Evolutionary conservation across 306 rosid species (phyloP), one percentile per base, ranked within the genome.

Genomic region (Begonia fuchsioides): DNA sequence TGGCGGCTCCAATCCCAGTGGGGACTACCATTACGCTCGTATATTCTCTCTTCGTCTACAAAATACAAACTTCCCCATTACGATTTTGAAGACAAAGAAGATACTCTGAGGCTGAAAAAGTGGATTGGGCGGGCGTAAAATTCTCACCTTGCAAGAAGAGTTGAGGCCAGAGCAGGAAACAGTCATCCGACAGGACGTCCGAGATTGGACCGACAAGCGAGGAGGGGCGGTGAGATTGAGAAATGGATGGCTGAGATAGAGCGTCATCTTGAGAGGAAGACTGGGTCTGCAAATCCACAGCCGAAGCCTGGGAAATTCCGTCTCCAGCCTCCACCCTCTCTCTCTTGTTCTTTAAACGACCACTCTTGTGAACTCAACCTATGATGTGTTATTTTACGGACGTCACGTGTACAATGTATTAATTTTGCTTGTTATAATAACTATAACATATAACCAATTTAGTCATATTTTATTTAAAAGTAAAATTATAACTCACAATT

Each of bases 1-100:
- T 87, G 56, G 93, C 52, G 17, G 96, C 96, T 44, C 88, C 88
- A 32, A 76, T 49, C 2, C 96, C 94, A 13, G 94, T 83, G 0
- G 93, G 94, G 43, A 76, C 79, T 63, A 80, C 83, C 94, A 83
- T 75, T 13, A 87, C 86, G 59, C 78, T 80, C 35, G 94, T 87
- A 67, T 87, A 83, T 17, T 87, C 72, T 66, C 86, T 73, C 73
- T 68, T 71, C 12, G 66, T 69, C 81, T 74, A 43, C 59, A 64
- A 57, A 57, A 53, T 56, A 10, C 2, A 14, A 32, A 60, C 32
- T 19, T 43, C 44, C 47, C 19, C 38, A 11, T 16, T 40, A 8
- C 16, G 1, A 39, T 53, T 54, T 12, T 10, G 1, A 13, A 43
- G 12, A 17, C 13, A 43, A 11, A 15, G 14, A 1, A 51, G 13